Conservation (phyloP, 257 asterid genomes). For the Plectranthus barbatus region DNA sequence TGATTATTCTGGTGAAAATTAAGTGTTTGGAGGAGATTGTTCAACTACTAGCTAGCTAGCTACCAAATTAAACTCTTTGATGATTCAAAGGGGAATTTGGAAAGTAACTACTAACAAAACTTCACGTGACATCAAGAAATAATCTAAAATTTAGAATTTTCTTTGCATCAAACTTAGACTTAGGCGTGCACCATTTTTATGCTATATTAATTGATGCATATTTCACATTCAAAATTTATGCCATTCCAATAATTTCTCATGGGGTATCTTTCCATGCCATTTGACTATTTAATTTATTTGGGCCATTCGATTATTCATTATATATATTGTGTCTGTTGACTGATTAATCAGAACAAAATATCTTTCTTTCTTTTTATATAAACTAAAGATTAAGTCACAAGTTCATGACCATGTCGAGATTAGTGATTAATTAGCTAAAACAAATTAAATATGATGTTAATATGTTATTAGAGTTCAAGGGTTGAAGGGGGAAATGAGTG, state of each 20-base stretch:
- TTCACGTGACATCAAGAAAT: not conserved
- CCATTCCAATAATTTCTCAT: too few relatives aligned
- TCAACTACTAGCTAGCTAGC: too few relatives aligned
- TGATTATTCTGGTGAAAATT: not conserved
- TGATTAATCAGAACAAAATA: not conserved
- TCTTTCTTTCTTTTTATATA: not conserved
- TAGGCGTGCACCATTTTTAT: not conserved
- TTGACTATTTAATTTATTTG: not conserved
- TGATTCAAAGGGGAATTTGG: not conserved
- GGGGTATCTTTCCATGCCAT: not conserved
- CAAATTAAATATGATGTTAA: not conserved
- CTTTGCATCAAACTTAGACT: not conserved
- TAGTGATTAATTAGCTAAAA: too few relatives aligned
- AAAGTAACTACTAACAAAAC: not conserved
- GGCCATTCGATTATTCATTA: constrained; percentile 3
- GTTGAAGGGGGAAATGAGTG: constrained; percentile 26
- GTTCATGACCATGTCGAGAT: too few relatives aligned
- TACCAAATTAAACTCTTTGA: too few relatives aligned
- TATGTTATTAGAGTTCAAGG: not conserved
- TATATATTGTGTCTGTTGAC: not conserved
- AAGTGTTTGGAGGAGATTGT: not conserved
- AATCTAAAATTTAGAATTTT: too few relatives aligned
- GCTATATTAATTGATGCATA: not conserved
- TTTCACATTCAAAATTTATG: constrained; percentile 5
- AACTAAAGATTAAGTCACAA: not conserved